These are phyloP conservation scores for Ceratobasidium sp. DNA, from an alignment of 1,284 basidiomycete genomes.

Conservation along the genomic window DNA sequence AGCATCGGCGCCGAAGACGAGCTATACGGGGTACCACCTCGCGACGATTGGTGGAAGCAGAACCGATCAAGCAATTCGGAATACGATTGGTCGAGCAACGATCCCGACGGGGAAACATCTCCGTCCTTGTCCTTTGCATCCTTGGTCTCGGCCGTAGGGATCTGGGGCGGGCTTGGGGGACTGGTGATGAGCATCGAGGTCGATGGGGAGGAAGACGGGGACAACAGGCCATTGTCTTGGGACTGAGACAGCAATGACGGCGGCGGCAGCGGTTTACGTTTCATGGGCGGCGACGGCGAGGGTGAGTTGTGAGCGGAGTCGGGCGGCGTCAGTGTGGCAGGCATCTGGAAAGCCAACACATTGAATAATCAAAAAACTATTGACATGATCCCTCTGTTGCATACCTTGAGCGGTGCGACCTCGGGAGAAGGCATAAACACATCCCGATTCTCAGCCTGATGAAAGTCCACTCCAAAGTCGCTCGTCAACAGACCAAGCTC, in stretches of 20 bases:
- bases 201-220: conserved; percentile 38
- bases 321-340: conserved; percentile 37
- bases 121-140: background rate
- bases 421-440: conserved; percentile 8
- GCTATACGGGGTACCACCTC: conserved; percentile 8
- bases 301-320: conserved; percentile 39
- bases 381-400: conserved; percentile 4
- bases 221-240: conserved; percentile 20
- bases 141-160: background rate
- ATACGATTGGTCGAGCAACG: conserved; percentile 6
- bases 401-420: conserved; percentile 31
- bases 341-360: conserved; percentile 23
- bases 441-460: conserved; percentile 18
- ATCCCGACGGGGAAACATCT: background rate
- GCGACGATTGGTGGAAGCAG: conserved; percentile 37
- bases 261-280: conserved; percentile 25
- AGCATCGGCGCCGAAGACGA: background rate
- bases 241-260: conserved; percentile 21
- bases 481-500: conserved; percentile 13
- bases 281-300: conserved; percentile 31
- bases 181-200: conserved; percentile 33
- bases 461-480: conserved; percentile 34
- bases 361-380: conserved; percentile 22
- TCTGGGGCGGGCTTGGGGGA: conserved; percentile 16
- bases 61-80: conserved; percentile 25